Percentiles rank a stretch among this genome's conserved stretches.
These are phyloP conservation scores for Hibiscus mutabilis DNA, from an alignment of 345 rosid species.

Conservation along the genomic window DNA sequence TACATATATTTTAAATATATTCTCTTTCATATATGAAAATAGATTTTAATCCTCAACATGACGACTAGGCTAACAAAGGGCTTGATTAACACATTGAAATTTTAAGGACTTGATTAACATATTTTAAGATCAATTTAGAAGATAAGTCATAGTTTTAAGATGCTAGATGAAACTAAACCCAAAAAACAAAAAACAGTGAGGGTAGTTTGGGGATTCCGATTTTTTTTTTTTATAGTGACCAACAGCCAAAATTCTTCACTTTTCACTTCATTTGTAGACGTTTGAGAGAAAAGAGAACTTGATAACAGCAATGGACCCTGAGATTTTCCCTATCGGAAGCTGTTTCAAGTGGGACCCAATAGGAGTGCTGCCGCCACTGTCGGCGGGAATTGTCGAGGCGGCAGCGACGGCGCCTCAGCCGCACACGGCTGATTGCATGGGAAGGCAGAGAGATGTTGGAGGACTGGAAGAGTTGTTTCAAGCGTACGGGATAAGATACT, in stretches of 20 bases:
- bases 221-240: constrained; percentile 17
- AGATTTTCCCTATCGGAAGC: constrained; percentile 57
- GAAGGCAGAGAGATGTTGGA: constrained; percentile 44
- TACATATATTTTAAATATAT: too few species aligned
- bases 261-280: constrained; percentile 9
- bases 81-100: too few species aligned
- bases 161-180: too few species aligned
- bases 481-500: constrained; percentile 76
- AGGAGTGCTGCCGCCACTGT: constrained; percentile 26
- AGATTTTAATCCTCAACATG: too few species aligned
- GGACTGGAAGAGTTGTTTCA: constrained; percentile 79
- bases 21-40: too few species aligned
- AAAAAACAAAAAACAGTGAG: not conserved
- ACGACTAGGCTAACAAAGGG: too few species aligned
- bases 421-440: constrained; percentile 24
- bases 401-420: constrained; percentile 22
- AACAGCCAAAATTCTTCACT: not conserved
- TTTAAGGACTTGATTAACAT: too few species aligned
- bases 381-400: constrained; percentile 16
- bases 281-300: not conserved
- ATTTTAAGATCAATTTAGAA: too few species aligned
- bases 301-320: constrained; percentile 54
- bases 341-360: constrained; percentile 77
- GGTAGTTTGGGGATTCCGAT: constrained; percentile 25
- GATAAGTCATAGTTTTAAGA: too few species aligned